A percentile compares a stretch with the other conserved stretches of the same genome.
Evolutionary conservation across 345 rosid genomes (phyloP).

Genomic region (Salix purpurea): DNA sequence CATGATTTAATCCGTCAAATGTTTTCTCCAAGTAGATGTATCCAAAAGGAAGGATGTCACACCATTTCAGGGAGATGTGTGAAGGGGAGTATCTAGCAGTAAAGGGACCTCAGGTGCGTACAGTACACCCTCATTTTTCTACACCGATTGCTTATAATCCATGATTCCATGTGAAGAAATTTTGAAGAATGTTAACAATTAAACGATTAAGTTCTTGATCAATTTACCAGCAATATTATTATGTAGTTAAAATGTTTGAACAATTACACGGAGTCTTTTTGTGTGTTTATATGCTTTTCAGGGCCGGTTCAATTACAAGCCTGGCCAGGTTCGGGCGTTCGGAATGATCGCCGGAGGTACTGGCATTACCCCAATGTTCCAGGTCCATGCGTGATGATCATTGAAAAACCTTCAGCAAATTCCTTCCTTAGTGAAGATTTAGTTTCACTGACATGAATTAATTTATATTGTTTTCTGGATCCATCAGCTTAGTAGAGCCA

Average conservation of each 20-base stretch:
- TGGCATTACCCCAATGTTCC: constrained; percentile 25
- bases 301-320: constrained; percentile 15
- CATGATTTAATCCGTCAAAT: background rate
- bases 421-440: background rate
- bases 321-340: constrained; percentile 4
- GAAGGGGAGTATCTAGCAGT: constrained; percentile 17
- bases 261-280: no score
- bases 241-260: background rate
- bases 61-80: constrained; percentile 13
- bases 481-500: constrained; percentile 14
- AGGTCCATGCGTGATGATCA: background rate
- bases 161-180: no score
- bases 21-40: constrained; percentile 10
- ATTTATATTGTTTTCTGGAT: no score
- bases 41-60: constrained; percentile 21
- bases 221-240: background rate
- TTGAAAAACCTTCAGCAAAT: background rate
- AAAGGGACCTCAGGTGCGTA: constrained; percentile 8
- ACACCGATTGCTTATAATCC: no score
- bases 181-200: no score
- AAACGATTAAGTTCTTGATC: no score
- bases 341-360: constrained; percentile 26
- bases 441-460: background rate
- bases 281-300: background rate
- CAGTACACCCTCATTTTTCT: no score